Percentiles rank a stretch among this genome's conserved stretches.
Evolutionary conservation across 2,329 filamentous ascomycete genomes (phyloP).

Genomic region (Diaporthe caulivora): DNA sequence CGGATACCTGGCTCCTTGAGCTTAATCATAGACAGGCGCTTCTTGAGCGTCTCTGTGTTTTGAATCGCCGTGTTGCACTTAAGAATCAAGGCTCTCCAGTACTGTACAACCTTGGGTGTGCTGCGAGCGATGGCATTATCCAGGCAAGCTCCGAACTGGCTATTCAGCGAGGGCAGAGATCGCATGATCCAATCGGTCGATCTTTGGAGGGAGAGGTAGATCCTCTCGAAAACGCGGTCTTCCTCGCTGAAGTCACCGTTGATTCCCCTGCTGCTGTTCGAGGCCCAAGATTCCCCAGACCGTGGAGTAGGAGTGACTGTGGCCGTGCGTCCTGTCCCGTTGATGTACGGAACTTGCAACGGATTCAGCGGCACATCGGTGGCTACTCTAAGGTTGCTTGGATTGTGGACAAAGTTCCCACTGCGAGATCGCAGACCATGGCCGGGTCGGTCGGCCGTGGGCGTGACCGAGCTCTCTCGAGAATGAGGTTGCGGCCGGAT

Average conservation of each 20-base stretch:
- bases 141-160: constrained; percentile 74
- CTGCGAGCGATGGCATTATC: constrained; percentile 72
- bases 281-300: constrained; percentile 83
- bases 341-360: constrained; percentile 55
- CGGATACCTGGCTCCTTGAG: constrained; percentile 85
- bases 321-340: constrained; percentile 63
- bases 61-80: constrained; percentile 79
- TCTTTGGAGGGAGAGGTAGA: constrained; percentile 81
- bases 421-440: constrained; percentile 53
- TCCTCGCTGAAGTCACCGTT: constrained; percentile 78
- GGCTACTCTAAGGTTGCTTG: constrained; percentile 67
- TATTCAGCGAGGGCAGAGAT: constrained; percentile 77
- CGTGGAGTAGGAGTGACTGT: constrained; percentile 77
- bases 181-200: constrained; percentile 81
- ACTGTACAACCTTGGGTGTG: constrained; percentile 68
- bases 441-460: constrained; percentile 62
- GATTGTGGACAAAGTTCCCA: constrained; percentile 58
- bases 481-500: constrained; percentile 58
- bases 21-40: constrained; percentile 82
- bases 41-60: constrained; percentile 79
- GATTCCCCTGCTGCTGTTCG: constrained; percentile 63
- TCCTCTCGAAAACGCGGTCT: constrained; percentile 83
- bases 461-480: constrained; percentile 66
- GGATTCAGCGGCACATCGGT: constrained; percentile 61
- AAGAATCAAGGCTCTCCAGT: constrained; percentile 78